Evolutionary conservation across 148 eudicot species (phyloP), one percentile per base, ranked within the genome.

Genomic region (Pharnaceum exiguum): DNA sequence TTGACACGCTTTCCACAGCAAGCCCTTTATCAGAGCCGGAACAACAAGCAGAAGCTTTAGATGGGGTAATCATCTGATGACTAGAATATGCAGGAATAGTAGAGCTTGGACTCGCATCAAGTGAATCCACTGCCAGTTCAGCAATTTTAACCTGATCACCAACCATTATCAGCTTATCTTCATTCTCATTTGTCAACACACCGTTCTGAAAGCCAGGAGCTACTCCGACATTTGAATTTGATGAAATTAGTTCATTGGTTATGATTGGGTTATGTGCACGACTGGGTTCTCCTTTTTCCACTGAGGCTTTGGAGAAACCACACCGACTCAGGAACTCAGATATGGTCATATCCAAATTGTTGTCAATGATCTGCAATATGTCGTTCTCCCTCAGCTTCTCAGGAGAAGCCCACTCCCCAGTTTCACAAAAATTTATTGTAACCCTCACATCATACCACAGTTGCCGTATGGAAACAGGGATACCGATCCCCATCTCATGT

Each of bases 401-500:
- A n/a, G 70, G 44, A 63, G 36, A 71, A 62, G 78, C 75, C 96
- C 99, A 94, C 31, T 84, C 91, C 68, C 60, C 63, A 49, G 82
- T 70, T 22, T 67, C 51, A 30, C 28, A 18, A 74, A 67, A 82
- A 13, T 60, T 76, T 22, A 59, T 23, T 53, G 51, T 83, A 31
- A 9, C 57, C 65, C 93, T 77, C 62, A 86, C 40, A 55, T 89
- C 89, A 63, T 82, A 94, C 99, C 99, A 94, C 68, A 94, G 78
- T 68, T 94, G 95, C 77, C 71, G 77, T 38, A 75, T 38, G 30
- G 96, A 89, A 22, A 89, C 84, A 36, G 74, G 82, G 46, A 89
- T 46, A 5, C 82, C 63, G 51, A 57, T 62, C 1, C 65, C 55
- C 63, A 48, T 44, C 70, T 73, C 79, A 46, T 64, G 29, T 48